phyloP scores from a whole-genome alignment of 352 stramenopile species.

The Pythium apleroticum region DNA sequence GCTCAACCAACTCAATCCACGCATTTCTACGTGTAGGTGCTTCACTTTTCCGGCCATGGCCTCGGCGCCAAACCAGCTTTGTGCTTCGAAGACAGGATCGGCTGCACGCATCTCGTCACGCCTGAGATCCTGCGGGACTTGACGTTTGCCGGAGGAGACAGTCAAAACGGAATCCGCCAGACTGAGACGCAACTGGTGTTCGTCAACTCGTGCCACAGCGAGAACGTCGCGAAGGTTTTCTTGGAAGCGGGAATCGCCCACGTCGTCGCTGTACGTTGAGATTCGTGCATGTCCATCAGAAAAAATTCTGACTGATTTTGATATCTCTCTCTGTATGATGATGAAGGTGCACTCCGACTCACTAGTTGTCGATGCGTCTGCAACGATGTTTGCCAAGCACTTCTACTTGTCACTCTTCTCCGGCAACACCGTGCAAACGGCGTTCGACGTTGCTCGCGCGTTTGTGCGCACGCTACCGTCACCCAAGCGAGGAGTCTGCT shows the following conservation, averaged over 20 bases:
- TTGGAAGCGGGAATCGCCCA: constrained; percentile 87
- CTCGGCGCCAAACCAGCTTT: constrained; percentile 60
- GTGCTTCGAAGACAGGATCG: constrained; percentile 75
- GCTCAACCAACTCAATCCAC: too few species aligned
- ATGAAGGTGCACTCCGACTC: constrained; percentile 71
- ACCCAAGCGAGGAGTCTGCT: constrained; percentile 63
- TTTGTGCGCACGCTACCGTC: constrained; percentile 60
- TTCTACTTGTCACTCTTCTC: constrained; percentile 85
- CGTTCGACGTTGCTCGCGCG: constrained; percentile 77
- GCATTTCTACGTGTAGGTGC: constrained; percentile 26
- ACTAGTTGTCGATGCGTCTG: constrained; percentile 69
- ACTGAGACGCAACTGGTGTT: constrained; percentile 61
- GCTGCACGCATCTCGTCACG: constrained; percentile 73
- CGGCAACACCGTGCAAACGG: constrained; percentile 60
- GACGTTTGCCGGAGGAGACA: constrained; percentile 47
- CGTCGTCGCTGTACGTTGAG: constrained; percentile 84
- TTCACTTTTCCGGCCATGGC: constrained; percentile 81
- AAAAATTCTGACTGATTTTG: too few species aligned
- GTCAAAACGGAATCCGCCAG: constrained; percentile 7
- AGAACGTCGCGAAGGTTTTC: constrained; percentile 85
- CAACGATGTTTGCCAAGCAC: constrained; percentile 84
- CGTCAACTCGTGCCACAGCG: constrained; percentile 83
- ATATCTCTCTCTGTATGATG: too few species aligned
- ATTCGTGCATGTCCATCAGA: too few species aligned
- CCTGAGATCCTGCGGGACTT: constrained; percentile 58